Conservation (phyloP, 108 stramenopile species). For the Skeletonema menzelii region DNA sequence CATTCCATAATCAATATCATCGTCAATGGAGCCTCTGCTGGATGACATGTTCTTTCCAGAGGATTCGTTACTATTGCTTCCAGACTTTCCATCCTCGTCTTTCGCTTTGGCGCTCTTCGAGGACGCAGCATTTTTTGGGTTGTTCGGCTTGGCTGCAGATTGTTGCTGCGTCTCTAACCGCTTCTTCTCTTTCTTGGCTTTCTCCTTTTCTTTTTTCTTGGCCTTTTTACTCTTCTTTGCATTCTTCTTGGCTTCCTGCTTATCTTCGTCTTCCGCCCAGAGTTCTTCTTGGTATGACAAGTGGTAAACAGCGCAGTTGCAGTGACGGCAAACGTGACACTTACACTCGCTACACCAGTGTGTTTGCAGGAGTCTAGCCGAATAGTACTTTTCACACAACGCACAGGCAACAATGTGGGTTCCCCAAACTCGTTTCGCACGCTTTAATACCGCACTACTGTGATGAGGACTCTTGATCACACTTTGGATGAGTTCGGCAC, state of each 20-base stretch:
- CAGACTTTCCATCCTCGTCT: constrained; percentile 21
- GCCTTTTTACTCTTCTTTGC: constrained; percentile 87
- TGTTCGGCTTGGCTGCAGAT: neutral
- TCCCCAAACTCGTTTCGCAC: constrained; percentile 94
- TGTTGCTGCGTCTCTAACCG: constrained; percentile 10
- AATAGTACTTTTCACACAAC: constrained; percentile 88
- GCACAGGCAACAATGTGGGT: constrained; percentile 95
- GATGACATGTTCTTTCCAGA: neutral
- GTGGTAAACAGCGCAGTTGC: constrained; percentile 93
- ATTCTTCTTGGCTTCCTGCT: constrained; percentile 82
- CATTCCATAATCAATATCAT: constrained; percentile 27
- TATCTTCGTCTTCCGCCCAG: constrained; percentile 84
- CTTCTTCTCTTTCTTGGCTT: constrained; percentile 72
- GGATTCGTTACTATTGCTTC: neutral
- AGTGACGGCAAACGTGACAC: constrained; percentile 91
- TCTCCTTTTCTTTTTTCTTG: constrained; percentile 88
- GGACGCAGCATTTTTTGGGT: neutral
- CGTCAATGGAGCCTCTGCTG: constrained; percentile 41
- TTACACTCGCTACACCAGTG: constrained; percentile 93
- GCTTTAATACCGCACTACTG: constrained; percentile 81
- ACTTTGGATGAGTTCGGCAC: constrained; percentile 80
- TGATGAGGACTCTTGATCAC: constrained; percentile 79
- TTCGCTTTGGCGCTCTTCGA: neutral
- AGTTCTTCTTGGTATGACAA: constrained; percentile 94
- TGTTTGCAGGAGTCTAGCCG: constrained; percentile 76